Evolutionary conservation across 2,329 filamentous ascomycete genomes (phyloP).

Genomic region (Tothia fuscella): DNA sequence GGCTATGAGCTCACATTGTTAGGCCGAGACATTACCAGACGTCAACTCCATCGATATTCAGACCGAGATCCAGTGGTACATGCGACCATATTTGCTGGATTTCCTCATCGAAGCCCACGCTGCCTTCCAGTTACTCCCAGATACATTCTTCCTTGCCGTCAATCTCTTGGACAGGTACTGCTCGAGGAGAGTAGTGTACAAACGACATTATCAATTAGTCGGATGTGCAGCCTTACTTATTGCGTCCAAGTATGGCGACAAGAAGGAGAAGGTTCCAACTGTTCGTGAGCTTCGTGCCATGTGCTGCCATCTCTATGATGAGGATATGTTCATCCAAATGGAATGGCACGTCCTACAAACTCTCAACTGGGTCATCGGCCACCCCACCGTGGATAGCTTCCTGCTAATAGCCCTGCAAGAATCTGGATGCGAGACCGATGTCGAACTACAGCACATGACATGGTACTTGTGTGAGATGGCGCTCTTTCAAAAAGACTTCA

Average conservation of each 20-base stretch:
- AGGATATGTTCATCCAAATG: slow-evolving; percentile 99
- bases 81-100: slow-evolving; percentile 95
- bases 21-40: slow-evolving; percentile 82
- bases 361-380: slow-evolving; percentile 88
- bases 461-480: slow-evolving; percentile 91
- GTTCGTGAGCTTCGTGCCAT: slow-evolving; percentile 96
- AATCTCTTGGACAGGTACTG: slow-evolving; percentile 97
- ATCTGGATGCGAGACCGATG: slow-evolving; percentile 62
- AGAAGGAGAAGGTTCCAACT: slow-evolving; percentile 96
- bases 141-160: slow-evolving; percentile 90
- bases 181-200: slow-evolving; percentile 94
- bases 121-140: slow-evolving; percentile 84
- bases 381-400: slow-evolving; percentile 92
- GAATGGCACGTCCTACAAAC: slow-evolving; percentile 99
- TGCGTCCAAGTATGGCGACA: slow-evolving; percentile 95
- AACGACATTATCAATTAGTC: slow-evolving; percentile 96
- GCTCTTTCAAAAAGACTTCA: slow-evolving; percentile 92
- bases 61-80: slow-evolving; percentile 99
- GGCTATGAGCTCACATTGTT: slow-evolving; percentile 18
- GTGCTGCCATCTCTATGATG: slow-evolving; percentile 97
- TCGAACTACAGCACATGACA: slow-evolving; percentile 69
- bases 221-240: slow-evolving; percentile 93
- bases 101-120: slow-evolving; percentile 96
- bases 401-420: slow-evolving; percentile 77
- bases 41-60: slow-evolving; percentile 98